Evolutionary conservation across 2,329 filamentous ascomycete genomes (phyloP), one percentile per base, ranked within the genome.

Genomic region (Scytalidium sp.): DNA sequence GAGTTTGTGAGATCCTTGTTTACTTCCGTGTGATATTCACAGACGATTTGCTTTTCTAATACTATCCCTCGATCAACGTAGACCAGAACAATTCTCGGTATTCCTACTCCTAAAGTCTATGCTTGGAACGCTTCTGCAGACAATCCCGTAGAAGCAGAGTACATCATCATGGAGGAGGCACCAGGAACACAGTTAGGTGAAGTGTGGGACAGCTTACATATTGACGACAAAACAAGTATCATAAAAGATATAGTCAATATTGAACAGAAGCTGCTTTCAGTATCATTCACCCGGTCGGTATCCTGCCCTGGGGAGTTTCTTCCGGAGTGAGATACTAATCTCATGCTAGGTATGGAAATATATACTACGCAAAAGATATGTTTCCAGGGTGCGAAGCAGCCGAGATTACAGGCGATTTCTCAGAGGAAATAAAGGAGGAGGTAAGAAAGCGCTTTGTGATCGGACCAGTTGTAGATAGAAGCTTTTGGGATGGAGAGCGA

Each of bases 91-190:
- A 43, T 60, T 39, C 54, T 60, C 23, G 46, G 54, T 25, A 57
- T 60, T 19, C 47, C 52, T 13, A 48, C 54, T 50, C 57, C 57
- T 32, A 57, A 51, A 25, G 39, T 60, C 39, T 49, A 43, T 32
- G 51, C 54, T 23, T 58, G 56, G 54, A 54, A 49, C 22, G 53
- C 56, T 32, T 46, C 29, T 8, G 27, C 52, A 43, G 43, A 57
- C 10, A 60, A 65, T 51, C 56, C 56, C 19, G 61, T 62, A 25
- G 55, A 52, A 54, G 57, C 61, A 15, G 59, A 70, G 51, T 70
- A 71, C 48, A 70, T 71, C 43, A 65, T 71, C 36, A 69, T 68
- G 63, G 68, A 69, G 49, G 64, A 69, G 55, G 65, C 60, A 11
- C 25, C 48, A 52, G 64, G 68, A n/a, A 63, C 45, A 29, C 56